phyloP scores from a whole-genome alignment of 139 green algal genomes.

The Coccomyxa sp. region DNA sequence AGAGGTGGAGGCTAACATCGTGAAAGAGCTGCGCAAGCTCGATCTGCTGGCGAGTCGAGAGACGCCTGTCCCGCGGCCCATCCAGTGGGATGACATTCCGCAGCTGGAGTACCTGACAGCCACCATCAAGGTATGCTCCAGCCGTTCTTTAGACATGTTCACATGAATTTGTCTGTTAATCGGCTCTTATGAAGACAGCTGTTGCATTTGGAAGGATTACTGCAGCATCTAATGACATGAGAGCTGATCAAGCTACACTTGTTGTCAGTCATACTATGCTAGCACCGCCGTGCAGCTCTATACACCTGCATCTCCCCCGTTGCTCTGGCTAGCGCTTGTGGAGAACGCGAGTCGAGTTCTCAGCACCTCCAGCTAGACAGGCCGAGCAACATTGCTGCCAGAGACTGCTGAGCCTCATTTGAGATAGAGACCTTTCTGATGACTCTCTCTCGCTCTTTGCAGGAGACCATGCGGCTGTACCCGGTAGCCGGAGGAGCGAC shows the following conservation, averaged over 20 bases:
- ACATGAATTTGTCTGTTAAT: no score
- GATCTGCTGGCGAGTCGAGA: constrained; percentile 9
- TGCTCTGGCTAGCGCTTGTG: no score
- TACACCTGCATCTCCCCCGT: no score
- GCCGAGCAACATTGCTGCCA: neutral
- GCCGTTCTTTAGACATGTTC: no score
- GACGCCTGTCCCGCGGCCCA: constrained; percentile 2
- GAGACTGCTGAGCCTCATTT: neutral
- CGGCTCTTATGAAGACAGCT: no score
- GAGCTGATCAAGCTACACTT: no score
- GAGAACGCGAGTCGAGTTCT: neutral
- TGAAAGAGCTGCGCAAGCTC: constrained; percentile 10
- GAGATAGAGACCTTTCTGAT: neutral
- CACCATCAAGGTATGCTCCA: constrained; percentile 20
- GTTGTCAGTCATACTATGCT: no score
- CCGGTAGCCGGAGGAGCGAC: constrained; percentile 17
- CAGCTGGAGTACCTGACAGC: constrained; percentile 12
- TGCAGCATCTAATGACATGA: no score
- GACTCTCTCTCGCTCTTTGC: neutral
- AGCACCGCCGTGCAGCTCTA: no score
- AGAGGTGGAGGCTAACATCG: constrained; percentile 11
- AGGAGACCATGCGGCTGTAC: constrained; percentile 26
- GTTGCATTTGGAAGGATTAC: no score
- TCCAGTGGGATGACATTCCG: constrained; percentile 7
- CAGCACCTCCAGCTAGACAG: neutral